Evolutionary conservation across 176 grass and related monocot species (phyloP), one percentile per base, ranked within the genome.

Genomic region (Oryza glumipatula): DNA sequence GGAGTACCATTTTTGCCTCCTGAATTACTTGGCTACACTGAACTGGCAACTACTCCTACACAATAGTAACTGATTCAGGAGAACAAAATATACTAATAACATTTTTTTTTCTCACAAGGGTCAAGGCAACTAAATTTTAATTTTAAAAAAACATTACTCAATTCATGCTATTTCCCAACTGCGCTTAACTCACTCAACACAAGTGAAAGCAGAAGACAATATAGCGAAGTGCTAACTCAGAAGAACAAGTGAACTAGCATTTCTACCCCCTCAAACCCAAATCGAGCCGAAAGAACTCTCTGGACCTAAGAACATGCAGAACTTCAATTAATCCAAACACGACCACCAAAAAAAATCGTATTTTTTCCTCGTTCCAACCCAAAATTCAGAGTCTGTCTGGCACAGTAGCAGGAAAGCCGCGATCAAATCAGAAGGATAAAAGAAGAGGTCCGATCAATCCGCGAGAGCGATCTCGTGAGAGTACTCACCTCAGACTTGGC

Each of bases 401-500:
- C n/a, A 38, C 19, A 21, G 8, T 47, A 60, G 26, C 54, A 70
- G 0, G 16, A 6, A 84, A 51, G 28, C 26, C 2, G 46, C 49
- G 47, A 79, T 83, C 60, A 21, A 79, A 39, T 70, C 23, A 28
- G 74, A 6, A 4, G 4, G 2, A 56, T 11, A 33, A 0, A 43
- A 16, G n/a, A 60, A 76, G 43, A 65, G 52, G 49, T 52, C 30
- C 6, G 11, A 70, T 58, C 19, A 22, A 82, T 76, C 14, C 3
- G 24, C 9, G 23, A 52, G 41, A 24, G 32, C 5, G 13, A 63
- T 49, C 36, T 1, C 28, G 8, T 1, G 28, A 32, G 41, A 17
- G 68, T 61, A 68, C 82, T 89, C 22, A 99, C 93, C 93, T 99
- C 96, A 52, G 82, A 84, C 80, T 90, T 94, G 36, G 93, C 96